These are phyloP conservation scores for Penicillium cosmopolitanum DNA, from an alignment of 495 filamentous ascomycete species.

Conservation along the genomic window DNA sequence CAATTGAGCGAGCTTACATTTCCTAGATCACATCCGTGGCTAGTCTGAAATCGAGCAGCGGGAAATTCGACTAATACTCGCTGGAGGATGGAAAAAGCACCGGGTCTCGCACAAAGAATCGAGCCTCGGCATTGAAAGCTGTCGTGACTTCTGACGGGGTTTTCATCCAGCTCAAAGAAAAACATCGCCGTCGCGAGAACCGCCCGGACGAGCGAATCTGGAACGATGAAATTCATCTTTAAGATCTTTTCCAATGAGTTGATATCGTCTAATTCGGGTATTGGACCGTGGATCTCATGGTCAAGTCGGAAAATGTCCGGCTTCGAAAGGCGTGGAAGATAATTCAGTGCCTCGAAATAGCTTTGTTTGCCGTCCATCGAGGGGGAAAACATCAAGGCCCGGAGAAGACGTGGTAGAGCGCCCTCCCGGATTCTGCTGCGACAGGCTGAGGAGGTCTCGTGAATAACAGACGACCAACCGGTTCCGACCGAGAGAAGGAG, in stretches of 20 bases:
- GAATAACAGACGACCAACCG: constrained; percentile 9
- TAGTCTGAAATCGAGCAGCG: not conserved
- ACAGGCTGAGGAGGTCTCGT: not conserved
- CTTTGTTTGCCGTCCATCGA: constrained; percentile 27
- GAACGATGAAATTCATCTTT: not conserved
- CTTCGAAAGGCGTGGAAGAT: constrained; percentile 16
- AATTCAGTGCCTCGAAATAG: constrained; percentile 27
- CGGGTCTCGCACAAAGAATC: constrained; percentile 13
- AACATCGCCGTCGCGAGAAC: constrained; percentile 16
- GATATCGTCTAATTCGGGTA: constrained; percentile 29
- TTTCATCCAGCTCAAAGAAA: constrained; percentile 26
- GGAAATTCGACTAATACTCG: not conserved
- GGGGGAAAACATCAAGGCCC: constrained; percentile 22
- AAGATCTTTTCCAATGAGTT: not conserved
- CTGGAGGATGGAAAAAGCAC: not conserved
- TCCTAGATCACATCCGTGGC: not conserved
- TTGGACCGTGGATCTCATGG: constrained; percentile 8
- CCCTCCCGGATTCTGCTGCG: constrained; percentile 8
- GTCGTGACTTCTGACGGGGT: constrained; percentile 8
- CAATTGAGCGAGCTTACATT: not conserved
- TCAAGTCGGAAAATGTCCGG: constrained; percentile 23
- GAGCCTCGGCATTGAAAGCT: constrained; percentile 17
- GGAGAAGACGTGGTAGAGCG: constrained; percentile 18
- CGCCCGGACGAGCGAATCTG: not conserved
- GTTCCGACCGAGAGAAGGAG: constrained; percentile 41